Percentiles rank a stretch among this genome's conserved stretches.
Evolutionary conservation across 2,329 filamentous ascomycete genomes (phyloP).

Genomic region (Hypocreales sp.): DNA sequence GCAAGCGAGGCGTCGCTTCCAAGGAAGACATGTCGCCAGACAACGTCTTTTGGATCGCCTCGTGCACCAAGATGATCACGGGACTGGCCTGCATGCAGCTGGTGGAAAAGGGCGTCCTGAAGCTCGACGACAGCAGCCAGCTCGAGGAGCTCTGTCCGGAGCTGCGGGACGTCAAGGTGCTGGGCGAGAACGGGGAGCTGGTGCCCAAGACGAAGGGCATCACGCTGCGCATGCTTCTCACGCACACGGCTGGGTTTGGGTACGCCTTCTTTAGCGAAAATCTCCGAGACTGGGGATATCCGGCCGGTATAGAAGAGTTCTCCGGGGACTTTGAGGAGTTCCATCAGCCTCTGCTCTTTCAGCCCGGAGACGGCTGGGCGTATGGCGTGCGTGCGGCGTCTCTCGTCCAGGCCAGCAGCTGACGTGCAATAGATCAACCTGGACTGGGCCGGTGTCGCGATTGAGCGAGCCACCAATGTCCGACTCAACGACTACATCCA

Average conservation of each 20-base stretch:
- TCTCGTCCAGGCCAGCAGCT: too few species aligned
- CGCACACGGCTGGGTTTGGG: constrained; percentile 39
- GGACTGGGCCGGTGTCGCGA: constrained; percentile 36
- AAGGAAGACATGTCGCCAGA: constrained; percentile 41
- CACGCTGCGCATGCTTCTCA: constrained; percentile 41
- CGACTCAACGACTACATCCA: constrained; percentile 33
- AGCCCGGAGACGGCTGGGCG: constrained; percentile 46
- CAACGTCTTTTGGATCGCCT: constrained; percentile 43
- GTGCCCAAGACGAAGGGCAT: constrained; percentile 31
- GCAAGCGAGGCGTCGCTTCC: constrained; percentile 25
- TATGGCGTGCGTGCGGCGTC: constrained; percentile 43
- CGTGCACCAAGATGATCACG: constrained; percentile 39
- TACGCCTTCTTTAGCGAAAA: constrained; percentile 39
- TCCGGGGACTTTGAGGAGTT: constrained; percentile 35
- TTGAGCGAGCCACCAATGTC: constrained; percentile 28
- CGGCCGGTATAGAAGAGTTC: constrained; percentile 41
- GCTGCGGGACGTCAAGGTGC: constrained; percentile 28
- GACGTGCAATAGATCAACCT: constrained; percentile 34
- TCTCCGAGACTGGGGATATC: constrained; percentile 29
- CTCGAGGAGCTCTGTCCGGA: constrained; percentile 33
- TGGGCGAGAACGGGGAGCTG: constrained; percentile 19
- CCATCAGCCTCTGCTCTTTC: constrained; percentile 38
- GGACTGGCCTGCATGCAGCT: constrained; percentile 40
- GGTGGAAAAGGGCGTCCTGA: constrained; percentile 32
- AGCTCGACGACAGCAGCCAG: constrained; percentile 29